phyloP scores from a whole-genome alignment of 176 grass and related monocot genomes.

The Melocanna baccifera region DNA sequence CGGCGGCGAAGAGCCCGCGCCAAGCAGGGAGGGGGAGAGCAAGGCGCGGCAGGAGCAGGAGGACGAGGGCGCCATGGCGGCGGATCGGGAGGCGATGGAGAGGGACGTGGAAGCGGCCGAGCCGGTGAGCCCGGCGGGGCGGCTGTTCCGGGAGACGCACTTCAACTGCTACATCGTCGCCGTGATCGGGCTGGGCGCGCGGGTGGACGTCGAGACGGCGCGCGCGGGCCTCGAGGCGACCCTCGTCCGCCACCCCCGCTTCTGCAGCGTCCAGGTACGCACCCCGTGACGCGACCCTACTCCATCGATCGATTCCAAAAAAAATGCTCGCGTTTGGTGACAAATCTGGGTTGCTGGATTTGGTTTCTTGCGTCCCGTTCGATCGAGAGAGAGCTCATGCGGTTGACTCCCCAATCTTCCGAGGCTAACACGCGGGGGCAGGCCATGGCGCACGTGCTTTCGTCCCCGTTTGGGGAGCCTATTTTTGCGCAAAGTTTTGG shows the following conservation, averaged over 20 bases:
- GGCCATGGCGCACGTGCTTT: background rate
- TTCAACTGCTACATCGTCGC: slow-evolving; percentile 88
- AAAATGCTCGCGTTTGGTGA: background rate
- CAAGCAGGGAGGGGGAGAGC: background rate
- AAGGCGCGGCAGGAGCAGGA: slow-evolving; percentile 10
- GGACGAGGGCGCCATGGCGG: background rate
- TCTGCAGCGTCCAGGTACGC: slow-evolving; percentile 81
- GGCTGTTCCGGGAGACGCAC: slow-evolving; percentile 65
- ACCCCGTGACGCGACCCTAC: background rate
- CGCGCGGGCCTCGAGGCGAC: slow-evolving; percentile 57
- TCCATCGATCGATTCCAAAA: background rate
- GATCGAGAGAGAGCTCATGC: background rate
- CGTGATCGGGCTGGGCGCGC: slow-evolving; percentile 40
- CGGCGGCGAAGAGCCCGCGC: background rate
- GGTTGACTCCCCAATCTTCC: slow-evolving; percentile 2
- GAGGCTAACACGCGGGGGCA: background rate
- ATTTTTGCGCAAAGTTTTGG: background rate
- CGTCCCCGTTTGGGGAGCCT: background rate
- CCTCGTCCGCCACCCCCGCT: slow-evolving; percentile 70
- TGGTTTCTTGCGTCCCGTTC: background rate
- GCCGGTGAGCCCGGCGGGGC: slow-evolving; percentile 81
- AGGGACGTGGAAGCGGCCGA: slow-evolving; percentile 16
- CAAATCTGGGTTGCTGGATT: background rate
- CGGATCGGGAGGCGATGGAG: background rate
- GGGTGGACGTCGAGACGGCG: slow-evolving; percentile 38